phyloP scores from a whole-genome alignment of 352 stramenopile species.

The Pythium monospermum region DNA sequence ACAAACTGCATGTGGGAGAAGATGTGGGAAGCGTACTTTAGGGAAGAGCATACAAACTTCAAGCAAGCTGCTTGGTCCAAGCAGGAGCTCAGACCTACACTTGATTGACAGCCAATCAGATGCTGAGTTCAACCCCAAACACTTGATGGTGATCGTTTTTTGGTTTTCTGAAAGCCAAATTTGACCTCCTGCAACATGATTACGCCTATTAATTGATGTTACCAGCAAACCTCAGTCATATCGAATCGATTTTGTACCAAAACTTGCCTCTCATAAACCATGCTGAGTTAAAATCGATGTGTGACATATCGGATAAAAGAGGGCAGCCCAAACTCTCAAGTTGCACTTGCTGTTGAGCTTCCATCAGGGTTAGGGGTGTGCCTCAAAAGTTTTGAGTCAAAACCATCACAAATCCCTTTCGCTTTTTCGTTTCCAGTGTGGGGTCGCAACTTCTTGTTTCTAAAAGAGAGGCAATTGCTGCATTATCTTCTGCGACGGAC shows the following conservation, averaged over 20 bases:
- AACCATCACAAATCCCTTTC: too few relatives aligned
- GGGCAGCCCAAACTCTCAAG: slow-evolving; percentile 11
- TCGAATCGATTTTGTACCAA: neutral
- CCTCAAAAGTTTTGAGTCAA: neutral
- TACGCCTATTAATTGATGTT: slow-evolving; percentile 9
- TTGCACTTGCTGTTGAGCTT: slow-evolving; percentile 27
- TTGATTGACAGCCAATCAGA: slow-evolving; percentile 16
- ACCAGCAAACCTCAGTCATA: slow-evolving; percentile 3
- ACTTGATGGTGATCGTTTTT: slow-evolving; percentile 5
- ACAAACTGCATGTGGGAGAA: slow-evolving; percentile 7
- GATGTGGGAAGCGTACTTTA: slow-evolving; percentile 16
- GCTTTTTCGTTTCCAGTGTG: too few relatives aligned
- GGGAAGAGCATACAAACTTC: slow-evolving; percentile 21
- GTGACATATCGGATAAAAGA: slow-evolving; percentile 9
- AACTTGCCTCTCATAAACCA: neutral
- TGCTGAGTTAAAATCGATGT: slow-evolving; percentile 3
- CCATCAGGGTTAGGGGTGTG: slow-evolving; percentile 14
- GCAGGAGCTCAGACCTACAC: slow-evolving; percentile 12
- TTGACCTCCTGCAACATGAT: slow-evolving; percentile 3
- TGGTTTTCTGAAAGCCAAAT: neutral
- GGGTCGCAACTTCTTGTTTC: too few relatives aligned
- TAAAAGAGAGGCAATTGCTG: too few relatives aligned
- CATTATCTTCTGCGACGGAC: too few relatives aligned
- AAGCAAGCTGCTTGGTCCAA: slow-evolving; percentile 24
- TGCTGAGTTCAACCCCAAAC: slow-evolving; percentile 4